Evolutionary conservation across 2,329 filamentous ascomycete species (phyloP).

Genomic region (Scytalidium lignicola): DNA sequence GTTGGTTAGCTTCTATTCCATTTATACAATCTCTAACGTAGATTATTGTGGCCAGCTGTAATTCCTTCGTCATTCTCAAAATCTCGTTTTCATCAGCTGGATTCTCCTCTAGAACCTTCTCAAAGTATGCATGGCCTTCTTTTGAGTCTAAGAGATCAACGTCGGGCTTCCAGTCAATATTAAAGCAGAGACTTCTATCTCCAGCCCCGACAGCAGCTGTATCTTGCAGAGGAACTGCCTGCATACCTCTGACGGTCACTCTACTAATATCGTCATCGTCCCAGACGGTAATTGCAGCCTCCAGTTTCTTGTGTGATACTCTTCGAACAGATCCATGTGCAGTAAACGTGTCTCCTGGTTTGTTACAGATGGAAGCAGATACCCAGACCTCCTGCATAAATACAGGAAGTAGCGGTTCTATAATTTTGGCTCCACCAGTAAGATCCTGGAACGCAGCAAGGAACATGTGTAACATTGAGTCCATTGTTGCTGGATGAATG

Average conservation of each 20-base stretch:
- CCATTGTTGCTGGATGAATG: constrained; percentile 32
- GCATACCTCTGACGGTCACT: constrained; percentile 23
- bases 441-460: constrained; percentile 21
- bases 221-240: constrained; percentile 25
- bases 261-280: constrained; percentile 12
- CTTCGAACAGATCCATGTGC: constrained; percentile 20
- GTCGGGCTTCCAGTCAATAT: constrained; percentile 8
- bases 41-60: constrained; percentile 1
- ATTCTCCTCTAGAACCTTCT: no score
- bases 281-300: constrained; percentile 17
- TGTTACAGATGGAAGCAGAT: constrained; percentile 20
- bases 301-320: constrained; percentile 17
- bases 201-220: constrained; percentile 1
- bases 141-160: constrained; percentile 1
- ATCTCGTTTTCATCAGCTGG: neutral
- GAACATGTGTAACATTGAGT: constrained; percentile 28
- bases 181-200: constrained; percentile 3
- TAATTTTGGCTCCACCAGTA: constrained; percentile 16
- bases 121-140: no score
- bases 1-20: neutral
- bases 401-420: constrained; percentile 24
- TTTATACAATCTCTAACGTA: constrained; percentile 1
- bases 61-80: neutral
- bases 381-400: constrained; percentile 30
- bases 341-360: constrained; percentile 16